Percentiles rank a stretch among this genome's conserved stretches.
phyloP scores from a whole-genome alignment of 2,329 filamentous ascomycete genomes.

The Thelonectria blattea region DNA sequence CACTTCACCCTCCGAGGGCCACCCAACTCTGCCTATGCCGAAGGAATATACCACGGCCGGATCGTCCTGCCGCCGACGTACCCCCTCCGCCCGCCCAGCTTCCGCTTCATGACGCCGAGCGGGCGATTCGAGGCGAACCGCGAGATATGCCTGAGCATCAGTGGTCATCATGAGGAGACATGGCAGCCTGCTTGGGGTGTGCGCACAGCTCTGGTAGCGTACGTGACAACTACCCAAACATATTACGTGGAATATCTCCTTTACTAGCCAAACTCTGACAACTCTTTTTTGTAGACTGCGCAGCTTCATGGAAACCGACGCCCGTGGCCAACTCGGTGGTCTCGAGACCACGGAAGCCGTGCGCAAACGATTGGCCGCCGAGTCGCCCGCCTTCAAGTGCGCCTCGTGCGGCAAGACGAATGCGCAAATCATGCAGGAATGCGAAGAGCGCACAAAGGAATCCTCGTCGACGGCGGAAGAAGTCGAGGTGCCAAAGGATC shows the following conservation, averaged over 20 bases:
- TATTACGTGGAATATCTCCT: neutral
- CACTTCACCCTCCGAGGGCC: slow-evolving; percentile 97
- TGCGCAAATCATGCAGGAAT: slow-evolving; percentile 74
- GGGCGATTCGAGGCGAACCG: slow-evolving; percentile 96
- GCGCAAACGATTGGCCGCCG: slow-evolving; percentile 70
- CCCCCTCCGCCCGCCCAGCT: slow-evolving; percentile 89
- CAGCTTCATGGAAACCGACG: slow-evolving; percentile 92
- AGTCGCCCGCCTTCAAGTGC: slow-evolving; percentile 73
- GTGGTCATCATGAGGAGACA: slow-evolving; percentile 94
- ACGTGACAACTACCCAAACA: slow-evolving; percentile 51
- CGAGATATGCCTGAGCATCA: slow-evolving; percentile 94
- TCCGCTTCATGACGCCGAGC: slow-evolving; percentile 90
- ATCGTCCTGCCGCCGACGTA: slow-evolving; percentile 91
- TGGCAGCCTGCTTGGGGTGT: slow-evolving; percentile 99
- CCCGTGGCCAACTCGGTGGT: slow-evolving; percentile 87
- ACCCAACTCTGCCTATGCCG: slow-evolving; percentile 77
- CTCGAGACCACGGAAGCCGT: slow-evolving; percentile 76
- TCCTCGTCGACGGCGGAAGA: slow-evolving; percentile 45
- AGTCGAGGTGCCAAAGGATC: slow-evolving; percentile 58
- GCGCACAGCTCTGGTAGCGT: slow-evolving; percentile 79
- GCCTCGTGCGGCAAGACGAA: slow-evolving; percentile 73
- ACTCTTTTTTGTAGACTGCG: slow-evolving; percentile 57
- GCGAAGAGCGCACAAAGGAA: slow-evolving; percentile 62
- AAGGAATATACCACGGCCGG: slow-evolving; percentile 92
- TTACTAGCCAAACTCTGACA: slow-evolving; percentile 3